Percentiles rank a stretch among this genome's conserved stretches.
These are phyloP conservation scores for Gigaspora rosea DNA, from an alignment of 192 early-diverging fungal species.

Conservation along the genomic window DNA sequence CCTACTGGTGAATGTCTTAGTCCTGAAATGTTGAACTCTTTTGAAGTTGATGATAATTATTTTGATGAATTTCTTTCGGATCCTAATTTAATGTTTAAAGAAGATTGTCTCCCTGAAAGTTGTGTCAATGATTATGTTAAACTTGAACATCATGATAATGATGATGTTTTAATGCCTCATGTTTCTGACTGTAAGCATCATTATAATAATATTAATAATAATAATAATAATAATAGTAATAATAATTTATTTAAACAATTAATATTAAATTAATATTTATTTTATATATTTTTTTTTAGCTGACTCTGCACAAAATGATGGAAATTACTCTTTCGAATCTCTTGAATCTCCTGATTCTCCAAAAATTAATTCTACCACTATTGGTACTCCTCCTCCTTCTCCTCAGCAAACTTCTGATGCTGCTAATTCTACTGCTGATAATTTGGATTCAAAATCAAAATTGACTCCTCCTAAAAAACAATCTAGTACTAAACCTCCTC, in stretches of 20 bases:
- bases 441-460: constrained; percentile 10
- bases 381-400: not conserved
- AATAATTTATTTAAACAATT: no score
- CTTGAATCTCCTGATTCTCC: not conserved
- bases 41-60: constrained; percentile 2
- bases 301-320: constrained; percentile 1
- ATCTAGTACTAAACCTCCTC: constrained; percentile 44
- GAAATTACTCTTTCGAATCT: not conserved
- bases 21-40: constrained; percentile 1
- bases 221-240: no score
- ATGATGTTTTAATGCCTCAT: no score
- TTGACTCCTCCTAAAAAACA: constrained; percentile 38
- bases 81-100: not conserved
- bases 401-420: not conserved
- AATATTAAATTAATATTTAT: no score
- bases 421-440: not conserved
- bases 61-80: constrained; percentile 8
- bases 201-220: no score
- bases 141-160: no score
- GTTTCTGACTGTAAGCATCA: no score
- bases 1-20: constrained; percentile 18
- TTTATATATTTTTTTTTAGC: not conserved
- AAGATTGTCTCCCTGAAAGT: no score
- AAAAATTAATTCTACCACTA: not conserved
- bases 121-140: no score